A percentile compares a stretch with the other conserved stretches of the same genome.
Evolutionary conservation across 441 rosid genomes (phyloP).

Genomic region (Arabidopsis hybrid): DNA sequence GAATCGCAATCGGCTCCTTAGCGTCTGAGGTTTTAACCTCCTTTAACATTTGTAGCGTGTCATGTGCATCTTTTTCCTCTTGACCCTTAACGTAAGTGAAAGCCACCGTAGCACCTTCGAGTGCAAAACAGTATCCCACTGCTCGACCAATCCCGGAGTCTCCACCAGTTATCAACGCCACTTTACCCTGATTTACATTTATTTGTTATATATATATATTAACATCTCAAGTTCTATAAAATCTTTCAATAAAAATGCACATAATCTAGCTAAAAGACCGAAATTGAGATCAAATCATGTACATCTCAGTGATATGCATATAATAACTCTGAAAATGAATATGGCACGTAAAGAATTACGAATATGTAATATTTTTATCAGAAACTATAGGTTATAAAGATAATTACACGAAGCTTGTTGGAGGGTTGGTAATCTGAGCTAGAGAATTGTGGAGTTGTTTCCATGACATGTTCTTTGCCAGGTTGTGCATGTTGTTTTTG

Average conservation of each 20-base stretch:
- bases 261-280: too few species aligned
- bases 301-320: not conserved
- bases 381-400: not conserved
- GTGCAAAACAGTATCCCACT: constrained; percentile 53
- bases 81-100: constrained; percentile 67
- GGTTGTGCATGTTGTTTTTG: constrained; percentile 67
- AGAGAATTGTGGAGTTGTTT: constrained; percentile 64
- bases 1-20: constrained; percentile 59
- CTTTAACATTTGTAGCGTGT: constrained; percentile 60
- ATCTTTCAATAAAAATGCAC: too few species aligned
- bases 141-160: constrained; percentile 88
- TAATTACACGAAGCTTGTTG: constrained; percentile 65
- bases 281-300: not conserved
- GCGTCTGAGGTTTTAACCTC: constrained; percentile 55
- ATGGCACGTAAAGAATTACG: not conserved
- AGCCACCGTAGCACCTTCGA: constrained; percentile 80
- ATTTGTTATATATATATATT: not conserved
- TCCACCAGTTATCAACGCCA: constrained; percentile 79
- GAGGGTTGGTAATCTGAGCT: constrained; percentile 65
- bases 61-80: constrained; percentile 77
- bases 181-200: constrained; percentile 56
- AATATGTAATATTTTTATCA: not conserved
- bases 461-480: constrained; percentile 81
- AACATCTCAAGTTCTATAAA: not conserved
- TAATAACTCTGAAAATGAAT: not conserved